Conservation (phyloP, 306 rosid species). For the Ammopiptanthus mongolicus region DNA sequence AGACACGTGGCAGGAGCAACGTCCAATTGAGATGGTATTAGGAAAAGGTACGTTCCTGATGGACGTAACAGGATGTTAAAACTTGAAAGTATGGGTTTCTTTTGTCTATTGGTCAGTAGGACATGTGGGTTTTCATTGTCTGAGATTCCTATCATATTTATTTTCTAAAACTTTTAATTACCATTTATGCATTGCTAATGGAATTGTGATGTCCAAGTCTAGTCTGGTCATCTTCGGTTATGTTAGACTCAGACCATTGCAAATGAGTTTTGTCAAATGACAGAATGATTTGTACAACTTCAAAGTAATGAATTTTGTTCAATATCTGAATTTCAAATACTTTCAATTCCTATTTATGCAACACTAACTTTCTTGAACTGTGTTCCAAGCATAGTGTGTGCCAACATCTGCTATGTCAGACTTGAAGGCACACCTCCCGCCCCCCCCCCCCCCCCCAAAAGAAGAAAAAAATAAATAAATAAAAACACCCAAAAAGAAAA, state of each 20-base stretch:
- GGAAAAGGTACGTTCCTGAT: conserved; percentile 64
- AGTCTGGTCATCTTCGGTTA: neutral
- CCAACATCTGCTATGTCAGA: neutral
- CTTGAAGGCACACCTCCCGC: neutral
- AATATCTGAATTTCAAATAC: neutral
- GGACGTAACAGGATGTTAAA: neutral
- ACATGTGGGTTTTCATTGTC: conserved; percentile 1
- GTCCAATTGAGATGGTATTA: conserved; percentile 66
- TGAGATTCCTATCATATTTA: neutral
- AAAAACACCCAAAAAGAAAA: neutral
- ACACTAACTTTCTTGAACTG: neutral
- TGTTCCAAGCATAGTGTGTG: neutral
- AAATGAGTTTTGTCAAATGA: neutral
- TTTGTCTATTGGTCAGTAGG: neutral
- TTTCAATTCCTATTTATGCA: neutral
- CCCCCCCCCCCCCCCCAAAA: no score
- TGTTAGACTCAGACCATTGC: neutral
- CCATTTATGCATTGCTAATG: neutral
- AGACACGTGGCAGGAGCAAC: conserved; percentile 88
- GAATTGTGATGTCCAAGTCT: neutral
- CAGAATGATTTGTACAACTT: neutral
- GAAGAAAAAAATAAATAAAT: no score
- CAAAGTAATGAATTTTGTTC: neutral
- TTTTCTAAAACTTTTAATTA: neutral
- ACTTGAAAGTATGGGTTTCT: neutral